Evolutionary conservation across 2,329 filamentous ascomycete species (phyloP).

Genomic region (Diaporthe capsici): DNA sequence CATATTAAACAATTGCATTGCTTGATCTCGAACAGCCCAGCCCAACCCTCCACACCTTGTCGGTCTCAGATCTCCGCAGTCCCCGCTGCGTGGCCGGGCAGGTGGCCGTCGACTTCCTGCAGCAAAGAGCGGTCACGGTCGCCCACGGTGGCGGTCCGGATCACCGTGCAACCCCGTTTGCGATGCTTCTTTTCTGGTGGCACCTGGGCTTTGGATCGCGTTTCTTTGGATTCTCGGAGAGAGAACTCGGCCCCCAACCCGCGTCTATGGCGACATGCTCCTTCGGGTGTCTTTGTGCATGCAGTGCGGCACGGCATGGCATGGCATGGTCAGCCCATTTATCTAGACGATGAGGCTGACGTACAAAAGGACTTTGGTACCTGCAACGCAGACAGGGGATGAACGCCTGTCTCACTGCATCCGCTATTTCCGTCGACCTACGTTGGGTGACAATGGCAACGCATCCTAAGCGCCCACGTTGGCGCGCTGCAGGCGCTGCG

Average conservation of each 20-base stretch:
- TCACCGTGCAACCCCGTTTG: not conserved
- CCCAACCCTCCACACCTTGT: conserved; percentile 6
- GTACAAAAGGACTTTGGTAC: not conserved
- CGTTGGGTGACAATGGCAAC: conserved; percentile 36
- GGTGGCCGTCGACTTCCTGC: not conserved
- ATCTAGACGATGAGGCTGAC: conserved; percentile 2
- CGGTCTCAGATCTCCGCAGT: conserved; percentile 9
- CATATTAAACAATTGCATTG: conserved; percentile 16
- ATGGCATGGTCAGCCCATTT: not conserved
- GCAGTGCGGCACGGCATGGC: not conserved
- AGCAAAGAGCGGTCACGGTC: conserved; percentile 27
- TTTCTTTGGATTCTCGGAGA: not conserved
- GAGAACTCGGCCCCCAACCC: conserved; percentile 20
- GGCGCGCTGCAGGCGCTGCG: conserved; percentile 31
- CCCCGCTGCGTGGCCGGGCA: not conserved
- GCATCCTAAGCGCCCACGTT: conserved; percentile 41
- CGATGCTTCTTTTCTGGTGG: not conserved
- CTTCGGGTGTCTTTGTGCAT: not conserved
- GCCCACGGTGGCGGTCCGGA: not conserved
- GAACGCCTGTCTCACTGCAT: conserved; percentile 10
- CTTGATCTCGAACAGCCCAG: conserved; percentile 28
- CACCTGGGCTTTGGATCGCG: not conserved
- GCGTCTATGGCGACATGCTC: not conserved
- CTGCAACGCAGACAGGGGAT: not conserved
- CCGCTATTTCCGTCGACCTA: conserved; percentile 34